Evolutionary conservation across 768 basidiomycete species (phyloP).

Genomic region (Auriscalpium orientale): DNA sequence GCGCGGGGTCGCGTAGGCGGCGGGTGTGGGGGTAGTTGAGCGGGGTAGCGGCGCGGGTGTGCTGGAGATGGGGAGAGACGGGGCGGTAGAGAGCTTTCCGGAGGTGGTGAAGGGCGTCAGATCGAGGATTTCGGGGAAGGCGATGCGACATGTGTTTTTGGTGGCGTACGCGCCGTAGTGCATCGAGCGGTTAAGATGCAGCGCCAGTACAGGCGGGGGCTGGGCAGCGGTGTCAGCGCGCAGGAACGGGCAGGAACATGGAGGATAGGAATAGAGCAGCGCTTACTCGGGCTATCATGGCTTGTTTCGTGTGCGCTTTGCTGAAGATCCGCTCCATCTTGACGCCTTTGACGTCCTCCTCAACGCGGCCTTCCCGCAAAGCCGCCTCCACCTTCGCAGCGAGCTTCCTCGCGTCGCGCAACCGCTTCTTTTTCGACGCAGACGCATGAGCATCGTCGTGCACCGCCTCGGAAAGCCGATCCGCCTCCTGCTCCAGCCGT

Average conservation of each 20-base stretch:
- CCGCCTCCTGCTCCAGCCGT: slow-evolving; percentile 55
- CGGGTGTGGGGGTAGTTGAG: slow-evolving; percentile 50
- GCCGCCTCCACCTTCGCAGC: slow-evolving; percentile 53
- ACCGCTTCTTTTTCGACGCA: slow-evolving; percentile 65
- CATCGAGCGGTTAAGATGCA: slow-evolving; percentile 90
- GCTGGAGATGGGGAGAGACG: slow-evolving; percentile 64
- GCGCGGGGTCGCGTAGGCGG: slow-evolving; percentile 33
- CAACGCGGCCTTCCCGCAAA: slow-evolving; percentile 67
- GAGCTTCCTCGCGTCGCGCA: slow-evolving; percentile 63
- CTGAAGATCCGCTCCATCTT: slow-evolving; percentile 72
- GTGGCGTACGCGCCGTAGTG: slow-evolving; percentile 68
- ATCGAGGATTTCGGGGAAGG: slow-evolving; percentile 85
- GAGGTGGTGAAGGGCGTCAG: slow-evolving; percentile 84
- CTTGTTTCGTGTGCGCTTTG: slow-evolving; percentile 75
- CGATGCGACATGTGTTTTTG: slow-evolving; percentile 78
- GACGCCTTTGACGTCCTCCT: slow-evolving; percentile 78
- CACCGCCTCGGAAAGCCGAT: slow-evolving; percentile 35
- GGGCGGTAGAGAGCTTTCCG: slow-evolving; percentile 63
- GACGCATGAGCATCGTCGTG: slow-evolving; percentile 38
- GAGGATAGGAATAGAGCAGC: slow-evolving; percentile 8
- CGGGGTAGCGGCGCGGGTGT: slow-evolving; percentile 41
- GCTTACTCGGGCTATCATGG: slow-evolving; percentile 83
- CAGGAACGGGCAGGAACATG: neutral
- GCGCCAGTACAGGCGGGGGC: slow-evolving; percentile 79
- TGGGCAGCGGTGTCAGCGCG: slow-evolving; percentile 20